Evolutionary conservation across 768 basidiomycete genomes (phyloP).

Genomic region (Podaxis sp.): DNA sequence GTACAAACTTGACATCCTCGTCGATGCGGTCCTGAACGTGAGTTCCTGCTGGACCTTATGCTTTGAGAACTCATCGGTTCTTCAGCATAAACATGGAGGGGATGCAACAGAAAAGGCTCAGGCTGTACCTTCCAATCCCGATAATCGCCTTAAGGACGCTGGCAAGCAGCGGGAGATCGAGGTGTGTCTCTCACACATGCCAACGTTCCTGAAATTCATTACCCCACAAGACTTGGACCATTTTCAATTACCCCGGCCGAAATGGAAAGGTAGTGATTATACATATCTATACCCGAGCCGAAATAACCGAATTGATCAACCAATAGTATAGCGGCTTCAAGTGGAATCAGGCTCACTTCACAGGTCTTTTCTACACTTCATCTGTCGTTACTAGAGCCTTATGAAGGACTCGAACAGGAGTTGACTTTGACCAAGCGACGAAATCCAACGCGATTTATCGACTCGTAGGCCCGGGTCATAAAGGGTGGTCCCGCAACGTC

Average conservation of each 20-base stretch:
- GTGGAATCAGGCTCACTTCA: conserved; percentile 81
- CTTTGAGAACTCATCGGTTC: conserved; percentile 7
- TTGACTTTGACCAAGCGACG: conserved; percentile 81
- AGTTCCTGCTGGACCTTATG: conserved; percentile 16
- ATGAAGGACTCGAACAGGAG: conserved; percentile 39
- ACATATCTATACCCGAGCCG: neutral
- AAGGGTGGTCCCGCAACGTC: conserved; percentile 81
- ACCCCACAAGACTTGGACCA: conserved; percentile 71
- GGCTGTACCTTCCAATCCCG: conserved; percentile 68
- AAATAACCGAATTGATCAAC: neutral
- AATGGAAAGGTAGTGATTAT: conserved; percentile 53
- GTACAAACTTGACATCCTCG: conserved; percentile 70
- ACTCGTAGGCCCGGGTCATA: conserved; percentile 61
- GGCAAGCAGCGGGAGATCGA: conserved; percentile 65
- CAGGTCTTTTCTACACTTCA: conserved; percentile 41
- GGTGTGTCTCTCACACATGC: conserved; percentile 33
- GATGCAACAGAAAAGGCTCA: conserved; percentile 69
- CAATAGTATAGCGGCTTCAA: conserved; percentile 59
- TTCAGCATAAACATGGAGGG: conserved; percentile 81
- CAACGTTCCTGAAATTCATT: neutral
- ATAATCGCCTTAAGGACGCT: conserved; percentile 61
- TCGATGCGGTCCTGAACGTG: conserved; percentile 91
- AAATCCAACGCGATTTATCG: conserved; percentile 66
- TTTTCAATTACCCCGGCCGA: conserved; percentile 80
- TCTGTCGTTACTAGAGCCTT: neutral